Conservation (phyloP, 441 rosid genomes). For the Metrosideros polymorpha region DNA sequence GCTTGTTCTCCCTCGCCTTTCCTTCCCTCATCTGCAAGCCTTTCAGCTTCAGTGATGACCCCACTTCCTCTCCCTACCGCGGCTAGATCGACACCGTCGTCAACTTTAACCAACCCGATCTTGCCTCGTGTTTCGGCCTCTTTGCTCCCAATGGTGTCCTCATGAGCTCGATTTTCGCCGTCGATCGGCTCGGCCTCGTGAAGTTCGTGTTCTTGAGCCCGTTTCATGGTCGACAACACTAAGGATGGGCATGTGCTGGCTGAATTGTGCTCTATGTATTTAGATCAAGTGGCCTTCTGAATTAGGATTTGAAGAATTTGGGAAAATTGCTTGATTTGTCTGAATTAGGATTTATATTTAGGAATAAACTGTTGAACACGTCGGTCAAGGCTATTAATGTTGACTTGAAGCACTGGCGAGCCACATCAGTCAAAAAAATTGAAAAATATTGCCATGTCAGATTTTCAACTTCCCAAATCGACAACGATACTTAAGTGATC, state of each 20-base stretch:
- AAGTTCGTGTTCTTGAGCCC: slow-evolving; percentile 64
- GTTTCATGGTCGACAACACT: slow-evolving; percentile 36
- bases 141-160: slow-evolving; percentile 45
- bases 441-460: too few relatives aligned
- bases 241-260: slow-evolving; percentile 30
- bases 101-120: slow-evolving; percentile 23
- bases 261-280: slow-evolving; percentile 34
- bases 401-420: too few relatives aligned
- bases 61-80: slow-evolving; percentile 16
- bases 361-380: too few relatives aligned
- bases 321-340: too few relatives aligned
- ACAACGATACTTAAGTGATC: too few relatives aligned
- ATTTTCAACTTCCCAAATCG: fast-evolving
- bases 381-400: too few relatives aligned
- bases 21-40: slow-evolving; percentile 54
- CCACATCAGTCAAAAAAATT: too few relatives aligned
- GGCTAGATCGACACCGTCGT: slow-evolving; percentile 63
- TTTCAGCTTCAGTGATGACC: slow-evolving; percentile 54
- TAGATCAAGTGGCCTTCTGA: too few relatives aligned
- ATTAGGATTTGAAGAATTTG: too few relatives aligned
- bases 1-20: slow-evolving; percentile 60
- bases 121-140: slow-evolving; percentile 43
- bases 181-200: slow-evolving; percentile 56
- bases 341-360: too few relatives aligned
- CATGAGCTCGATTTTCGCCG: slow-evolving; percentile 45